These are phyloP conservation scores for Paramecium tetraurelia DNA, from an alignment of 73 alveolate species.

Conservation along the genomic window DNA sequence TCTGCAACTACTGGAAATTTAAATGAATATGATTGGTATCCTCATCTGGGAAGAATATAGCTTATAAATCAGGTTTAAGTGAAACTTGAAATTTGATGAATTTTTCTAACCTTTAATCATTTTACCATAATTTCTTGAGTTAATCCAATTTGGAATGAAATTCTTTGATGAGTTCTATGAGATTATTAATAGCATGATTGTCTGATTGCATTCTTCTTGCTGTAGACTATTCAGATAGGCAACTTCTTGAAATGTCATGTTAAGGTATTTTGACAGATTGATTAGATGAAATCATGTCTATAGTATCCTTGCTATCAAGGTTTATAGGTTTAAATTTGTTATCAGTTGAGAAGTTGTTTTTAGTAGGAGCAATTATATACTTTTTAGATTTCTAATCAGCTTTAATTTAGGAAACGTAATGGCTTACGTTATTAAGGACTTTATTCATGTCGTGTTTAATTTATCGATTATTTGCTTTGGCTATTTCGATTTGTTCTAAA, in stretches of 20 bases:
- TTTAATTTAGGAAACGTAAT: neutral
- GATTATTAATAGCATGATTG: neutral
- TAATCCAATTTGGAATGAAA: neutral
- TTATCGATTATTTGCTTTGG: neutral
- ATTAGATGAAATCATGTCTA: neutral
- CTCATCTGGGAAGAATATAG: neutral
- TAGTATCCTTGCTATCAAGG: neutral
- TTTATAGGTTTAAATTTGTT: neutral
- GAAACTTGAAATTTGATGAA: neutral
- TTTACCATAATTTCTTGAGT: conserved; percentile 17
- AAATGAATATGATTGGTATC: neutral
- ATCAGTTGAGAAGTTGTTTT: neutral
- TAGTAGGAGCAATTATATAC: neutral
- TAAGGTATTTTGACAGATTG: neutral
- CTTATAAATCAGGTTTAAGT: neutral
- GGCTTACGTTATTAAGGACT: neutral
- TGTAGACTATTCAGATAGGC: neutral
- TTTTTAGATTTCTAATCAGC: neutral
- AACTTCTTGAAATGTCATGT: neutral
- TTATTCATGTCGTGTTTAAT: neutral
- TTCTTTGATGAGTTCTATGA: neutral
- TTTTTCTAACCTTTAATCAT: neutral
- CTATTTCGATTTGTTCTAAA: neutral
- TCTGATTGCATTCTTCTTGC: neutral
- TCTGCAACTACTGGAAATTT: neutral